Evolutionary conservation across 257 asterid genomes (phyloP).

Genomic region (Gardenia jasminoides): DNA sequence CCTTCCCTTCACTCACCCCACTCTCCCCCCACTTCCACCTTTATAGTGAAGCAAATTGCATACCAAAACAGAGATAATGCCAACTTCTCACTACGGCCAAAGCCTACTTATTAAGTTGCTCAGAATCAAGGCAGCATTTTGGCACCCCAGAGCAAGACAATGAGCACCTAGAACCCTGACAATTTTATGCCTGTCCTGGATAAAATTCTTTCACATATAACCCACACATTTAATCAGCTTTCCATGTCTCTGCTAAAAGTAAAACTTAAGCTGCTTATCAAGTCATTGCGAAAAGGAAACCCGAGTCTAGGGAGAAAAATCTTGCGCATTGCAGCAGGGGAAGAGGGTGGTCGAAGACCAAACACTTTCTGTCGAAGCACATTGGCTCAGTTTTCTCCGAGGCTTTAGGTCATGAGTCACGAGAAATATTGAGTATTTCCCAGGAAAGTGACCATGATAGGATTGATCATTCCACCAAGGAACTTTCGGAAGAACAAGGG

Average conservation of each 20-base stretch:
- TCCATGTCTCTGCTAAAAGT: conserved; percentile 5
- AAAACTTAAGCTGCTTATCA: neutral
- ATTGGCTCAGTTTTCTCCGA: conserved; percentile 26
- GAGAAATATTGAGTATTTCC: neutral
- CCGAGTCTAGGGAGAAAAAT: neutral
- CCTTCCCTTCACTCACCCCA: neutral
- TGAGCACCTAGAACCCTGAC: neutral
- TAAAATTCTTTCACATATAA: neutral
- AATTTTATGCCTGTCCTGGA: neutral
- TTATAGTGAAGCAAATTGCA: too few relatives aligned
- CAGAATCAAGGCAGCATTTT: neutral
- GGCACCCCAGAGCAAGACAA: too few relatives aligned
- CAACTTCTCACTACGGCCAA: too few relatives aligned
- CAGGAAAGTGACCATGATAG: neutral
- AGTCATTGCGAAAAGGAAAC: conserved; percentile 17
- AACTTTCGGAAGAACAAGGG: neutral
- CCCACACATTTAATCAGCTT: neutral
- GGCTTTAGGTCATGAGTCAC: conserved; percentile 28
- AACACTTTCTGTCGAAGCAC: conserved; percentile 16
- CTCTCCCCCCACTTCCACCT: neutral
- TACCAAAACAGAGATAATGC: too few relatives aligned
- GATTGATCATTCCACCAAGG: neutral
- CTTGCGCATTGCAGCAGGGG: conserved; percentile 13
- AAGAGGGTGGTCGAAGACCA: conserved; percentile 9
- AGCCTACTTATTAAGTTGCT: too few relatives aligned